Evolutionary conservation across 2,329 filamentous ascomycete species (phyloP), one percentile per base, ranked within the genome.

Genomic region (Talaromyces pinophilus): DNA sequence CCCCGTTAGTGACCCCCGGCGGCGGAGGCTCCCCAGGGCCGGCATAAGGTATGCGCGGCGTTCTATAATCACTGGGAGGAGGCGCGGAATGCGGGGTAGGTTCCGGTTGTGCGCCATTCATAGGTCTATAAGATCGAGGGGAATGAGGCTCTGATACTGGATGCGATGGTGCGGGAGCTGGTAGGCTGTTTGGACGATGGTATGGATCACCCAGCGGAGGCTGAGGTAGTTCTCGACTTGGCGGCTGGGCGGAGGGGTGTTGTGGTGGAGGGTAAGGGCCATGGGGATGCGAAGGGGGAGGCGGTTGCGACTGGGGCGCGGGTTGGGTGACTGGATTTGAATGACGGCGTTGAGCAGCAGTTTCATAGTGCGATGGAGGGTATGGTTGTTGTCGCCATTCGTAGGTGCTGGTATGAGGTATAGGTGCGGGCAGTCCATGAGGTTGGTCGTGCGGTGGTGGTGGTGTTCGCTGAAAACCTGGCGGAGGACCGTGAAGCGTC

Each of bases 361-460:
- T 72, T n/a, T 60, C 64, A 19, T 77, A 76, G 62, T 72, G 76
- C 10, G 72, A 54, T 3, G 74, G 70, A 8, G 74, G 69, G 63
- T 73, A 77, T 59, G 70, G 69, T 61, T 73, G 69, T 61, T 73
- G 75, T 61, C 75, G 75, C 75, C 76, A 78, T 30, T 78, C 77
- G 55, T 77, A 77, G 46, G 72, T 28, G 10, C 66, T 66, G 25
- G 62, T 33, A 66, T 77, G 74, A 62, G 72, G 67, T 22, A 64
- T 59, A 25, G 62, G 62, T 52, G 68, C 66, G 22, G 74, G 71
- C 42, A 73, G 71, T 61, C 67, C 69, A 67, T 74, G 74, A 55
- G 70, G 71, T 61, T 69, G 72, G 50, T 72, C 70, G 28, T 70
- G 73, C 19, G 74, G 59, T 3, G 65, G 59, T 8, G 64, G 54